These are phyloP conservation scores for Punica granatum DNA, from an alignment of 345 rosid genomes.

Conservation along the genomic window DNA sequence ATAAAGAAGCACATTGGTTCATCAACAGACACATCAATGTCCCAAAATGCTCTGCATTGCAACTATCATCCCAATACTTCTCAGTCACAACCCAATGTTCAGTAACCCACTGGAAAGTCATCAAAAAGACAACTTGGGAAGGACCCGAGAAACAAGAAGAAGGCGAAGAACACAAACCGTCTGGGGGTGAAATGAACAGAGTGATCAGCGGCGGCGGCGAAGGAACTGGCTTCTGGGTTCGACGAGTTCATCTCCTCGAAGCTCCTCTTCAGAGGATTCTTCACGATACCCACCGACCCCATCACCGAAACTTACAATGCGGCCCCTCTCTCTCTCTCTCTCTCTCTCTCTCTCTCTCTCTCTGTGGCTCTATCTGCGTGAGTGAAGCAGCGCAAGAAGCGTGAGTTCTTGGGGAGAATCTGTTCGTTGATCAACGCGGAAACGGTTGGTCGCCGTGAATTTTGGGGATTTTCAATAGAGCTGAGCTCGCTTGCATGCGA, in stretches of 20 bases:
- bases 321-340: background rate
- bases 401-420: constrained; percentile 3
- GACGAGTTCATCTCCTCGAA: constrained; percentile 29
- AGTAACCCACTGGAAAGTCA: background rate
- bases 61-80: background rate
- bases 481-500: too few species aligned
- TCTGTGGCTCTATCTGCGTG: too few species aligned
- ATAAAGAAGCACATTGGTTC: background rate
- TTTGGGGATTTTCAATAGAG: too few species aligned
- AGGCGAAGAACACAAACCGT: constrained; percentile 23
- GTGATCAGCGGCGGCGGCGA: constrained; percentile 4
- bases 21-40: too few species aligned
- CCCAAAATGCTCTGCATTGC: background rate
- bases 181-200: constrained; percentile 27
- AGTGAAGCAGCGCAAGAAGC: background rate
- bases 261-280: constrained; percentile 36
- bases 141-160: constrained; percentile 3
- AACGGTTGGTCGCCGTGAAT: too few species aligned
- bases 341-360: too few species aligned
- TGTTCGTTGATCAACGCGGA: too few species aligned
- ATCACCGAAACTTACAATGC: background rate
- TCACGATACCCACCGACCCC: constrained; percentile 13
- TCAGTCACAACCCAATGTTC: background rate
- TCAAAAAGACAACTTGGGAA: background rate
- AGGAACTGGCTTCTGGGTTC: constrained; percentile 11